These are phyloP conservation scores for Colletotrichum falcatum DNA, from an alignment of 2,329 filamentous ascomycete genomes.

Conservation along the genomic window DNA sequence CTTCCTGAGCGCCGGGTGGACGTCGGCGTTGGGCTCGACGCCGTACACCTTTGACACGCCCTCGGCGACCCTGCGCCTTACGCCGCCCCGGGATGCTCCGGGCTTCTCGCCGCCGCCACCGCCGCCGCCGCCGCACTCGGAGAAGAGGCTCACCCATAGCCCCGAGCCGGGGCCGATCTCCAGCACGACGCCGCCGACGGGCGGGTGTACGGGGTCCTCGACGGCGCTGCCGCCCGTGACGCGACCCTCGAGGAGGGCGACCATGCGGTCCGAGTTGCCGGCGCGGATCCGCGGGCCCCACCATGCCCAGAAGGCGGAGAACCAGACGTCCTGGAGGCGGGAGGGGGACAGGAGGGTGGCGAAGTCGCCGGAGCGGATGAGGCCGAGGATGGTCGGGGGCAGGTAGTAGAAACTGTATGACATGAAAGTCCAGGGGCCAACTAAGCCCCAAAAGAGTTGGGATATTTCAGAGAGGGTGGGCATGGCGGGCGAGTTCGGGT, in stretches of 20 bases:
- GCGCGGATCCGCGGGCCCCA: constrained; percentile 63
- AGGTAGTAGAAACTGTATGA: constrained; percentile 60
- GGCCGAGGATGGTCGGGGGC: constrained; percentile 60
- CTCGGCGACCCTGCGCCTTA: constrained; percentile 21
- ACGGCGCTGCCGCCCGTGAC: constrained; percentile 53
- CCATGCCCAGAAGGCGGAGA: constrained; percentile 70
- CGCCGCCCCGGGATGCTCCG: not conserved
- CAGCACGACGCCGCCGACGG: constrained; percentile 64
- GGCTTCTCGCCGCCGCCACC: constrained; percentile 7
- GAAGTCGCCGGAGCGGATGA: constrained; percentile 53
- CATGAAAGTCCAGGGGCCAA: constrained; percentile 67
- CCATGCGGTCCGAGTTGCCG: constrained; percentile 56
- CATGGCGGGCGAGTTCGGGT: constrained; percentile 43
- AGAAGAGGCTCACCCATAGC: constrained; percentile 69
- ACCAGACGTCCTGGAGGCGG: constrained; percentile 64
- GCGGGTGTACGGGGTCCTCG: constrained; percentile 49
- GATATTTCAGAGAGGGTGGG: constrained; percentile 40
- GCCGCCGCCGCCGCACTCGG: too few relatives aligned
- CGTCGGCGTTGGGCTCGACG: constrained; percentile 71
- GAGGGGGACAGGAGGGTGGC: constrained; percentile 55
- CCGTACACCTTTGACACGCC: constrained; percentile 64
- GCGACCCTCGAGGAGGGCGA: constrained; percentile 67
- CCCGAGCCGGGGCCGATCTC: constrained; percentile 74
- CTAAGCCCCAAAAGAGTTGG: constrained; percentile 49
- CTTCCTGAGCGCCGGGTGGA: constrained; percentile 60